Evolutionary conservation across 2,329 filamentous ascomycete genomes (phyloP).

Genomic region (Xylariales sp.): DNA sequence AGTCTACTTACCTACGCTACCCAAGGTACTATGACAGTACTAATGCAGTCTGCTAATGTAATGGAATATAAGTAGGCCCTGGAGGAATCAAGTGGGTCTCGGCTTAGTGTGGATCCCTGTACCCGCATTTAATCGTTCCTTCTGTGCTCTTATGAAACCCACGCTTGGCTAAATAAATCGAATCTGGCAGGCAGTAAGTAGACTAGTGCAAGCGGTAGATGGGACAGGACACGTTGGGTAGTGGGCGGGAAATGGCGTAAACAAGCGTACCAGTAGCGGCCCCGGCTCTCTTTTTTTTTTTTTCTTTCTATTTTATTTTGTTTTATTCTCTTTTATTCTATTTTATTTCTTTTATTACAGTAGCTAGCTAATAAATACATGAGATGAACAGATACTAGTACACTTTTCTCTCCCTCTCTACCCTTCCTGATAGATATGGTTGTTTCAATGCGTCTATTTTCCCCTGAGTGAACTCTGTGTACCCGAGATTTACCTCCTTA

Average conservation of each 20-base stretch:
- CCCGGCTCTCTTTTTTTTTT: not conserved
- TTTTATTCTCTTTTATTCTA: not conserved
- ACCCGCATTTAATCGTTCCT: constrained; percentile 40
- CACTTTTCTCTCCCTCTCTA: too few species aligned
- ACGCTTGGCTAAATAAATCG: constrained; percentile 39
- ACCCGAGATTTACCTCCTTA: too few species aligned
- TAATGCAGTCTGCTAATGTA: too few species aligned
- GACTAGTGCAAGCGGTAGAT: constrained; percentile 6
- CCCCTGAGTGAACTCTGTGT: not conserved
- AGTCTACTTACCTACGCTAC: not conserved
- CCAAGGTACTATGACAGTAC: too few species aligned
- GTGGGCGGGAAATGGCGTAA: constrained; percentile 30
- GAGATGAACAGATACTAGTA: too few species aligned
- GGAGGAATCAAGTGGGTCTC: constrained; percentile 35
- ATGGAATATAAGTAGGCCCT: constrained; percentile 8
- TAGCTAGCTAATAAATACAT: not conserved
- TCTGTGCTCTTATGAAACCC: constrained; percentile 38
- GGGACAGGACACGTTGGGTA: constrained; percentile 10
- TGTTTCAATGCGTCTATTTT: too few species aligned
- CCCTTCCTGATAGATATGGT: too few species aligned
- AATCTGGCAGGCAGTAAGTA: constrained; percentile 26
- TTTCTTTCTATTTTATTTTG: not conserved
- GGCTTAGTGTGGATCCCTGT: constrained; percentile 37
- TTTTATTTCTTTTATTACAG: not conserved
- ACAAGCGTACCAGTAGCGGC: constrained; percentile 16